These are phyloP conservation scores for Populus hybrid DNA, from an alignment of 441 rosid species.

Conservation along the genomic window DNA sequence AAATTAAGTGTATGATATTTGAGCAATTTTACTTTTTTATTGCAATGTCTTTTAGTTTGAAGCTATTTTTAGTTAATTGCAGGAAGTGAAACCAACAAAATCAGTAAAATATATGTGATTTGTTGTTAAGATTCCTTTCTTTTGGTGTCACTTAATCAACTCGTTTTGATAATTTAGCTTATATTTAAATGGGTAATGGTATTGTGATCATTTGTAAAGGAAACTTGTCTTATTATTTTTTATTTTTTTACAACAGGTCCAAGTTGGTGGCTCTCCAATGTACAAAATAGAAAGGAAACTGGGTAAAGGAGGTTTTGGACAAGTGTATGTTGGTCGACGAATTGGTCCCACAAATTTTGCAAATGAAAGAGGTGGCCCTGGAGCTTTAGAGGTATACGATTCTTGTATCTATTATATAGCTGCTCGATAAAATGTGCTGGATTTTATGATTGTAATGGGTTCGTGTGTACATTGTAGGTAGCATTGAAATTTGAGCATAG, in stretches of 20 bases:
- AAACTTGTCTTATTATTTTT: neutral
- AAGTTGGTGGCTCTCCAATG: conserved; percentile 9
- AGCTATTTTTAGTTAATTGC: neutral
- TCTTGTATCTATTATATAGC: neutral
- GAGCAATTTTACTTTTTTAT: neutral
- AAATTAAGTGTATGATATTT: neutral
- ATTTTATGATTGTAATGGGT: neutral
- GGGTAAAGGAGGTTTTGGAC: conserved; percentile 21
- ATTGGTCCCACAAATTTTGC: neutral
- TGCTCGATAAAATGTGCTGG: neutral
- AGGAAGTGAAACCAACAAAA: neutral
- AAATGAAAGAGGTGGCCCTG: conserved; percentile 17
- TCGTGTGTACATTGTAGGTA: conserved; percentile 41
- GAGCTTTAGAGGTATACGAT: conserved; percentile 22
- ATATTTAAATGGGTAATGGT: neutral
- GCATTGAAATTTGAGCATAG: conserved; percentile 91
- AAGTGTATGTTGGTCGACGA: conserved; percentile 18
- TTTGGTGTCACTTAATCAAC: neutral
- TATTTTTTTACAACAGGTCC: neutral
- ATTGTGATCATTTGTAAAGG: neutral
- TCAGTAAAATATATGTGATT: neutral
- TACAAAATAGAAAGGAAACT: conserved; percentile 14
- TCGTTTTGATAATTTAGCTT: neutral
- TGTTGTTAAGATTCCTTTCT: neutral
- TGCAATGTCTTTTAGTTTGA: neutral